Evolutionary conservation across 208 protist genomes (phyloP).

Genomic region (Novymonas esmeraldas): DNA sequence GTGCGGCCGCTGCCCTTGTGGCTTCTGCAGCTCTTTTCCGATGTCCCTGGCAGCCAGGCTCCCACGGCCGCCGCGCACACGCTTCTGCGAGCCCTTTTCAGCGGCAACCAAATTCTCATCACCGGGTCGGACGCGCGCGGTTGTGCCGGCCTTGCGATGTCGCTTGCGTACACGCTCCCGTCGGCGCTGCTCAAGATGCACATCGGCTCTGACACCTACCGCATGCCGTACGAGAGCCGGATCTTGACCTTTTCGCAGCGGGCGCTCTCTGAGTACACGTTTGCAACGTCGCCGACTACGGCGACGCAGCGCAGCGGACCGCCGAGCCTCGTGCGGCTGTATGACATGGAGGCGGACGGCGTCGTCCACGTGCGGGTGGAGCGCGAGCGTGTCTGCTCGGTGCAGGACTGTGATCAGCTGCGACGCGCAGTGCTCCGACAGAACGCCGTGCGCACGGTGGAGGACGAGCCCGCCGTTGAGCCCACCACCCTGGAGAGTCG

Average conservation of each 20-base stretch:
- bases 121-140: slow-evolving; percentile 39
- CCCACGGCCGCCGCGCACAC: slow-evolving; percentile 21
- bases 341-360: slow-evolving; percentile 34
- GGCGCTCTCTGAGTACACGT: slow-evolving; percentile 7
- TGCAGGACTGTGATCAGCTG: slow-evolving; percentile 37
- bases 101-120: slow-evolving; percentile 76
- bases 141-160: slow-evolving; percentile 56
- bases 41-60: background rate
- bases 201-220: slow-evolving; percentile 53
- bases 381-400: slow-evolving; percentile 22
- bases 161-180: slow-evolving; percentile 66
- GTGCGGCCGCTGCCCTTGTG: slow-evolving; percentile 67
- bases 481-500: slow-evolving; percentile 31
- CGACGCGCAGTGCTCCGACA: slow-evolving; percentile 7
- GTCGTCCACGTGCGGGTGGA: slow-evolving; percentile 40
- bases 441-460: background rate
- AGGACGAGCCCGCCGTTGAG: background rate
- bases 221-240: slow-evolving; percentile 65
- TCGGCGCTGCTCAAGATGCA: slow-evolving; percentile 32
- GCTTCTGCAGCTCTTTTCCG: slow-evolving; percentile 54
- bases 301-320: background rate
- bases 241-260: slow-evolving; percentile 51
- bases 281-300: background rate
- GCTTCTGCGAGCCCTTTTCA: slow-evolving; percentile 66
- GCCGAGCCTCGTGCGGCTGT: slow-evolving; percentile 12